Evolutionary conservation across 2,329 filamentous ascomycete species (phyloP), one percentile per base, ranked within the genome.

Genomic region (Colletotrichum salicis): DNA sequence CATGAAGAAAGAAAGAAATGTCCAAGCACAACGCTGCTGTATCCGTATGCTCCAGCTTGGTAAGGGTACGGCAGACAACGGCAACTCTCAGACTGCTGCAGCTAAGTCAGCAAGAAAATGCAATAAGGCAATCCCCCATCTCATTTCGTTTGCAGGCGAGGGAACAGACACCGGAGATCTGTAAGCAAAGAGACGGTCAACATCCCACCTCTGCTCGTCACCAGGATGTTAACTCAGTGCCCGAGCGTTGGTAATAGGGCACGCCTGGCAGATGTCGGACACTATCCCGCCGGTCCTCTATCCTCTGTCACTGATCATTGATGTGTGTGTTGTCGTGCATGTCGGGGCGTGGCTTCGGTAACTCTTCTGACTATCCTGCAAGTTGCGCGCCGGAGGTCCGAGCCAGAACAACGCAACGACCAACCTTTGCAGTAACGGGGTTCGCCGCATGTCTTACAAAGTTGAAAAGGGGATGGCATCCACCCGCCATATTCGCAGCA

Each of bases 321-420:
- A 29, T 35, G 24, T 33, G 29, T 67, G 48, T 56, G 57, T 55
- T 56, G 65, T 60, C 35, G 48, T 24, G 45, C 52, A 66, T 51
- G 52, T 60, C n/a, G 65, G 58, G 22, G 52, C 58, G 24, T 69
- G 55, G 69, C 59, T 54, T 64, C 65, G 33, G 55, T 35, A 71
- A 64, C 33, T 64, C 64, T 54, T 59, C 37, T 31, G 22, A 55
- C 58, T 59, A 58, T 64, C 64, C n/a, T 35, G 60, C 6, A 57
- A 24, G 48, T 29, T 24, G 60, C 6, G 58, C 31, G 48, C 59
- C 69, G 69, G 69, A 71, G 45, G 59, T 71, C 69, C 69, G 69
- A 69, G 69, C 65, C 33, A 29, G 64, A 68, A 68, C 64, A 68
- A 24, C 52, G 45, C 31, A 58, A 31, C 3, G 35, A 13, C 22